A percentile compares a stretch with the other conserved stretches of the same genome.
Conservation (phyloP, 202 grass and related monocot species). For the Eragrostis tef region DNA sequence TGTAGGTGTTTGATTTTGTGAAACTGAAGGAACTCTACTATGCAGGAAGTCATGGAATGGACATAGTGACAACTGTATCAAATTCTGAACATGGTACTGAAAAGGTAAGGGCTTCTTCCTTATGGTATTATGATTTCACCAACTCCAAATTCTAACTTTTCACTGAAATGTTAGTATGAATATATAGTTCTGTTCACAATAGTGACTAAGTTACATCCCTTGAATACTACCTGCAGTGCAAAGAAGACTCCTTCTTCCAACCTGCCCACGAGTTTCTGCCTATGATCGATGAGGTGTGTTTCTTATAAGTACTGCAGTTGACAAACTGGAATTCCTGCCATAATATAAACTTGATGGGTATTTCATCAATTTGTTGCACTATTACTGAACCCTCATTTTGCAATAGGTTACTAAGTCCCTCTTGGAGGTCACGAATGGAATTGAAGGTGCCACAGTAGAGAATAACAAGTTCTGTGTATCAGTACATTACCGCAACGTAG, state of each 20-base stretch:
- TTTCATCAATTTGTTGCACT: neutral
- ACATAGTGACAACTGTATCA: conserved; percentile 67
- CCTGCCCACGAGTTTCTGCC: conserved; percentile 87
- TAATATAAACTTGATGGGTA: neutral
- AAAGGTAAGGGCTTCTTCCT: conserved; percentile 42
- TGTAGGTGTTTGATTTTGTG: conserved; percentile 84
- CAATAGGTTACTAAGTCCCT: conserved; percentile 78
- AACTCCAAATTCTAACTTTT: neutral
- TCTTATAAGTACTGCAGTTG: neutral
- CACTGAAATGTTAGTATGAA: neutral
- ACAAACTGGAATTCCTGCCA: neutral
- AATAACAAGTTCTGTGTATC: conserved; percentile 93
- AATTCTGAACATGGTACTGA: conserved; percentile 47
- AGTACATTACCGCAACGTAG: conserved; percentile 89
- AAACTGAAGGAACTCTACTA: conserved; percentile 84
- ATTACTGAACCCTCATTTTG: conserved; percentile 9
- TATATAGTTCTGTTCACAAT: neutral
- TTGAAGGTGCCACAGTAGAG: conserved; percentile 73
- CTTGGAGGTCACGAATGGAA: conserved; percentile 59
- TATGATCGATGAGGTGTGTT: conserved; percentile 90
- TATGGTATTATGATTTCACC: conserved; percentile 34
- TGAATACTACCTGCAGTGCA: conserved; percentile 47
- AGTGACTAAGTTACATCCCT: neutral
- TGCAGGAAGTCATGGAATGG: conserved; percentile 90
- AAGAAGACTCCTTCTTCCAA: conserved; percentile 78